Evolutionary conservation across 2,329 filamentous ascomycete species (phyloP), one percentile per base, ranked within the genome.

Genomic region (Thelonectria blattea): DNA sequence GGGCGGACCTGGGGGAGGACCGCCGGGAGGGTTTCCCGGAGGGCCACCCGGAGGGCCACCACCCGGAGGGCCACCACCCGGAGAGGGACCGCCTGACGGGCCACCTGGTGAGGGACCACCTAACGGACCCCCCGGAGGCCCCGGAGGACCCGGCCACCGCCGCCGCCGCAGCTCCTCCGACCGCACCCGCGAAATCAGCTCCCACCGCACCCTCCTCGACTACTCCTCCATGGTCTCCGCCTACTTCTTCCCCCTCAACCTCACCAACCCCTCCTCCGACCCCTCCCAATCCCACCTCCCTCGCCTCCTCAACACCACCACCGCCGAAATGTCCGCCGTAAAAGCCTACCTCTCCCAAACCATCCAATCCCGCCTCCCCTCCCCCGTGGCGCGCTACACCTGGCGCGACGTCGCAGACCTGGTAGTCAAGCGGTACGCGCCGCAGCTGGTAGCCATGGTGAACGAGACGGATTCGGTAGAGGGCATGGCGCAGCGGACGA

Each of bases 341-440:
- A 55, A 30, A 27, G 12, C 45, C 6, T 56, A 60, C 32, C 57
- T 60, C 14, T 12, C 41, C 6, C 11, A 43, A 11, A 37, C 55
- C 14, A 20, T 60, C 15, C 14, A 56, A n/a, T 15, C 46, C 18
- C 50, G 57, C 14, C 37, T 37, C n/a, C 42, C 52, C 7, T 39
- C 17, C 2, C 37, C 50, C 34, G 50, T 27, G 5, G 12, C 58
- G 18, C n/a, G 39, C 41, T 60, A 80, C 22, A 75, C 89, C 67
- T 91, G 88, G 88, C 88, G 90, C 68, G 81, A 76, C 0, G 77
- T 88, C 2, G 79, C 82, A 0, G 88, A 91, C 65, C 80, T 87
- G 78, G 75, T 91, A 5, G 79, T 89, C 1, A 72, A 76, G 11
- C 81, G 87, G 9, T 91, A 89, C 66, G 80, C 82, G 5, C 73